A percentile compares a stretch with the other conserved stretches of the same genome.
phyloP scores from a whole-genome alignment of 139 green algal genomes.

The Coccomyxa sp. region DNA sequence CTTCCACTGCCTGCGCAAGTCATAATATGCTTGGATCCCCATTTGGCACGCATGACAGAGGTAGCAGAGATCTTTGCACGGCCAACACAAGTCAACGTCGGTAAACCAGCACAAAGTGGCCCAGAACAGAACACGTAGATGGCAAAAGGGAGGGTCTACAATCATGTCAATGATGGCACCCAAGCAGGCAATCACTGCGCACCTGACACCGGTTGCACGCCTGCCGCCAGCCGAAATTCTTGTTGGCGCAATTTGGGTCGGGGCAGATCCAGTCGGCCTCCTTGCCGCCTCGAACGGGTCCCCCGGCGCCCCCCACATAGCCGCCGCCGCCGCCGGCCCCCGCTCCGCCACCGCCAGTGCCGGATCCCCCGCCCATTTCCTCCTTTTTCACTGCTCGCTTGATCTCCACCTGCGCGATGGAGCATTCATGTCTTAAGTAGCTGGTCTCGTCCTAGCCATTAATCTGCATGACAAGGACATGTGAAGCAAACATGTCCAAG shows the following conservation, averaged over 20 bases:
- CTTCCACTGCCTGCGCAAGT: neutral
- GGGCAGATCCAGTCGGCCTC: conserved; percentile 44
- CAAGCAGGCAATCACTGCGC: neutral
- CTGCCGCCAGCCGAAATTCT: conserved; percentile 46
- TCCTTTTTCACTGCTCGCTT: conserved; percentile 72
- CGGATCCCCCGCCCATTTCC: conserved; percentile 23
- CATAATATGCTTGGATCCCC: neutral
- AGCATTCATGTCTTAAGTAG: no score
- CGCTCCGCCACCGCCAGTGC: conserved; percentile 12
- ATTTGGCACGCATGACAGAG: neutral
- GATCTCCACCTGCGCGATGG: conserved; percentile 48
- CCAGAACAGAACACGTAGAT: neutral
- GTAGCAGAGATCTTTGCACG: neutral
- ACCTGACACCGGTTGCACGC: conserved; percentile 38
- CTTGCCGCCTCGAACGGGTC: conserved; percentile 9
- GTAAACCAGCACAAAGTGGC: neutral
- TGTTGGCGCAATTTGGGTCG: conserved; percentile 32
- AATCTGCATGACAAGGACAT: no score
- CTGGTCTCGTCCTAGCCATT: no score
- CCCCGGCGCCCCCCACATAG: conserved; percentile 21
- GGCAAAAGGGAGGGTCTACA: neutral
- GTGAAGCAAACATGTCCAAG: no score
- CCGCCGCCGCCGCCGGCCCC: conserved; percentile 14
- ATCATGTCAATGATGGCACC: no score
- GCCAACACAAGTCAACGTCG: neutral